These are phyloP conservation scores for Cucurbita moschata DNA, from an alignment of 306 rosid genomes.

Conservation along the genomic window DNA sequence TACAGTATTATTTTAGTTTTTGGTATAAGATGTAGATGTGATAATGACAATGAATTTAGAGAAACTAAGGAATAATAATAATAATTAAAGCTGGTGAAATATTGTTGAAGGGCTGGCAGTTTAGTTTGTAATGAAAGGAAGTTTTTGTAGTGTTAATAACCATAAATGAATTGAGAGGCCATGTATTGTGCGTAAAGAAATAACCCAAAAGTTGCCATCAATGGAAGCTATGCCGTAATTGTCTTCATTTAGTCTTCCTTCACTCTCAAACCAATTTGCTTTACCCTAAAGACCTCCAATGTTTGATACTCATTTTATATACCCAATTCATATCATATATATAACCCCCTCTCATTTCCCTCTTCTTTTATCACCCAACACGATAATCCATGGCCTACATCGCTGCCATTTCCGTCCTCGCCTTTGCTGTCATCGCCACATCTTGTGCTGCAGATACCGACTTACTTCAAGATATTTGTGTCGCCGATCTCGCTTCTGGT, in stretches of 20 bases:
- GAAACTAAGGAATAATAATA: no score
- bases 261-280: constrained; percentile 3
- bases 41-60: no score
- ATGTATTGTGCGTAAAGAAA: background rate
- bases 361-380: background rate
- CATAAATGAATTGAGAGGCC: background rate
- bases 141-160: background rate
- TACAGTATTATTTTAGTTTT: no score
- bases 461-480: constrained; percentile 78
- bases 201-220: background rate
- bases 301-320: background rate
- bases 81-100: no score
- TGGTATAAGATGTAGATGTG: background rate
- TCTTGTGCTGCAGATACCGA: constrained; percentile 56
- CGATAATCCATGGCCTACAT: background rate
- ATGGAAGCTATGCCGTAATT: background rate
- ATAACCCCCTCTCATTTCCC: background rate
- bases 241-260: background rate
- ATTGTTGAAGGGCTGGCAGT: no score
- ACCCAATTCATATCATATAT: no score
- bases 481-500: constrained; percentile 69
- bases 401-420: background rate
- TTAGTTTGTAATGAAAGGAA: background rate
- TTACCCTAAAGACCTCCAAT: background rate
- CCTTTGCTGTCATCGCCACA: background rate